Conservation (phyloP, 345 rosid species). For the Euphorbia tirucalli region DNA sequence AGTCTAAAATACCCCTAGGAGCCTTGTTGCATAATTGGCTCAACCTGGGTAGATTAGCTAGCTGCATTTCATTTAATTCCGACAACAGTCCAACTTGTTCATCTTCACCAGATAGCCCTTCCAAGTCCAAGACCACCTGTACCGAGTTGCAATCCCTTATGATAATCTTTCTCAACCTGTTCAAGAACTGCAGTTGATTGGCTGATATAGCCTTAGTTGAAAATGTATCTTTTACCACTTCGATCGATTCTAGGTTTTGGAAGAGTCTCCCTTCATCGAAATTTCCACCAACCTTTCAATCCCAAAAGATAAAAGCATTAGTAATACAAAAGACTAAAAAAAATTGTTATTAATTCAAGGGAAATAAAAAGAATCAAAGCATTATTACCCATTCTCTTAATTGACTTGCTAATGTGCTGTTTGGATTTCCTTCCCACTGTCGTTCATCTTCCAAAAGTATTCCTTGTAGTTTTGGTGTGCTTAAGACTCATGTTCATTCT, state of each 20-base stretch:
- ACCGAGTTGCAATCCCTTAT: not conserved
- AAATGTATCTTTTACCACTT: not conserved
- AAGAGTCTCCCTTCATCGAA: too few relatives aligned
- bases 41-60: constrained; percentile 1
- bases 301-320: too few relatives aligned
- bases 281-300: too few relatives aligned
- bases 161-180: not conserved
- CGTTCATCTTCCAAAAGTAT: too few relatives aligned
- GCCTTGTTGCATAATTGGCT: constrained; percentile 7
- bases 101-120: not conserved
- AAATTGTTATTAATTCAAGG: too few relatives aligned
- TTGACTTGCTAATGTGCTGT: too few relatives aligned
- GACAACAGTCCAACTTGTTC: too few relatives aligned
- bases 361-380: too few relatives aligned
- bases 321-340: too few relatives aligned
- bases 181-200: not conserved
- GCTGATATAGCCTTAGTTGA: not conserved
- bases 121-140: not conserved
- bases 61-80: too few relatives aligned
- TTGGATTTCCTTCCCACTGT: too few relatives aligned
- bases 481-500: not conserved
- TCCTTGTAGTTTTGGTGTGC: not conserved
- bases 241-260: not conserved
- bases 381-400: too few relatives aligned
- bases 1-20: not conserved